Base-by-base conservation (phyloP, 805 yeast species). In the Martiniozyma abietophila region DNA sequence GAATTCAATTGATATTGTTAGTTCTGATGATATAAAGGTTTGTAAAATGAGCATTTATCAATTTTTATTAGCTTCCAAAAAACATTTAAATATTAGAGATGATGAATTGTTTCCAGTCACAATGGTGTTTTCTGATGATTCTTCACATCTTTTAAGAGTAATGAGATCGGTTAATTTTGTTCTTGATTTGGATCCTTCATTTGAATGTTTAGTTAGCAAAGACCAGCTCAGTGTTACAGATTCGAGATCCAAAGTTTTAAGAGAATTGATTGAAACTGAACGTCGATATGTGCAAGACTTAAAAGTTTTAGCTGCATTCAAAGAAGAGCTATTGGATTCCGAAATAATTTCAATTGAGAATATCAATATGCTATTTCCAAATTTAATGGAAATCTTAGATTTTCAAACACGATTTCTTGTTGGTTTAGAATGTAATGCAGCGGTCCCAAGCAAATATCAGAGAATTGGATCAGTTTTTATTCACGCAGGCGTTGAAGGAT, bases 261-360 rank as follows among this genome's bases (percentile, higher is more conserved):
- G 71, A 44, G 99, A 92, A 59, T 61, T 92, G 23, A 71, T 92
- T 25, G 83, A 78, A 46, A 84, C 95, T 4, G 99, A 92, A 60
- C 69, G 97, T 45, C 86, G 83, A 56, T 92, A 80, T 54, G 96
- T 92, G 18, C 83, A 80, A 55, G 97, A 92, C 54, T 63, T 92
- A 42, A 96, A 89, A 56, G 71, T 74, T 11, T 58, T 92, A 47
- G 65, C 69, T 26, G 58, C 59, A 25, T 92, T 84, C 58, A 76
- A 77, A 53, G 65, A 68, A 35, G 92, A 81, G 44, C 64, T 92
- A 28, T 61, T 72, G 32, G 63, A 68, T 11, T 69, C 77, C 9
- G 88, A 81, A 41, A 60, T 76, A 18, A 67, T 92, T 17, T 71
- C 88, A 3, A 73, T 79, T 18, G 96, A 88, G 46, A 84, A 79